A percentile compares a stretch with the other conserved stretches of the same genome.
Evolutionary conservation across 306 rosid species (phyloP).

Genomic region (Medicago ruthenica): DNA sequence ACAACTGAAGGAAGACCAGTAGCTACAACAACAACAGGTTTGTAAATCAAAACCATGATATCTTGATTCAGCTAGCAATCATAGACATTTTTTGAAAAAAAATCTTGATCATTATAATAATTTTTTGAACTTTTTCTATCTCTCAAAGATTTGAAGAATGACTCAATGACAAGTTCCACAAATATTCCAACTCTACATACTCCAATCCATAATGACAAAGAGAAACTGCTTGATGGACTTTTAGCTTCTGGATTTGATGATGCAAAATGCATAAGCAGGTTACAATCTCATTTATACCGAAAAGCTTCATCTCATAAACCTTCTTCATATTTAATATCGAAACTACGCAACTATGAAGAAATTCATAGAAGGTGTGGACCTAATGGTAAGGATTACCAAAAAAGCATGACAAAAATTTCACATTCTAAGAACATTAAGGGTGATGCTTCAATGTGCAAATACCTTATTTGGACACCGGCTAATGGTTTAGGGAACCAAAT

Average conservation of each 20-base stretch:
- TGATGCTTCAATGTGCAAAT: slow-evolving; percentile 49
- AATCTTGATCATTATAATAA: not conserved
- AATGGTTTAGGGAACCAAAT: slow-evolving; percentile 78
- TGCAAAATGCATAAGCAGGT: slow-evolving; percentile 59
- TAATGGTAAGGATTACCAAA: slow-evolving; percentile 45
- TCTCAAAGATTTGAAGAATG: slow-evolving; percentile 23
- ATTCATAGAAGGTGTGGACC: slow-evolving; percentile 64
- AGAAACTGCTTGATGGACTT: slow-evolving; percentile 60
- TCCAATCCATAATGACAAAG: slow-evolving; percentile 17
- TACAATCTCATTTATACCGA: slow-evolving; percentile 52
- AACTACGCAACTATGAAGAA: slow-evolving; percentile 62
- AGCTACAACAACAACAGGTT: not conserved
- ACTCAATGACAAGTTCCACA: not conserved
- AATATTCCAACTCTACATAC: not conserved
- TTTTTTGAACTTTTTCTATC: not conserved
- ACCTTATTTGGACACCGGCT: slow-evolving; percentile 56
- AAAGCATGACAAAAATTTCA: slow-evolving; percentile 41
- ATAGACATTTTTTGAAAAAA: not conserved
- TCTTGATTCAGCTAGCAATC: not conserved
- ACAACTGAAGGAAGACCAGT: not conserved
- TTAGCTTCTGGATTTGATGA: slow-evolving; percentile 55
- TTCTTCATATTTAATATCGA: slow-evolving; percentile 59
- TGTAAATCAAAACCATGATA: not conserved
- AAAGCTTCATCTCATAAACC: slow-evolving; percentile 53
- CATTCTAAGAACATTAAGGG: slow-evolving; percentile 36